Base-by-base conservation (phyloP, 176 grass and related monocot genomes). In the Carex myosuroides region DNA sequence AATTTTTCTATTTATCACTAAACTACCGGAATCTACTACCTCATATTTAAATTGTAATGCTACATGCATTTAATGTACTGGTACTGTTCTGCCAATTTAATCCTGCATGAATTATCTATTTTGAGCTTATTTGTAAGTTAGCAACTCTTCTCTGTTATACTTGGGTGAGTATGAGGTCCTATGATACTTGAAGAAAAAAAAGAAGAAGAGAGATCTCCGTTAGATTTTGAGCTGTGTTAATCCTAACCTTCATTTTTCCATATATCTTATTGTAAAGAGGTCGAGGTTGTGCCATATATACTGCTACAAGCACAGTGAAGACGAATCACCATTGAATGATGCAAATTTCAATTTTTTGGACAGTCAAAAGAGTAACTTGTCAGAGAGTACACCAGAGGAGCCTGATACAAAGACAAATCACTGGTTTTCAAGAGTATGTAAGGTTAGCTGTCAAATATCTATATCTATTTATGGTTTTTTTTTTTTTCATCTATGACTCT, bases 301-400 rank as follows among this genome's bases (percentile, higher is more conserved):
- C 0, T 89, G 90, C 87, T 97, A 94, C 68, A 92, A 87, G 76
- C 83, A 89, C 33, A 86, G 86, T 11, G 87, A 89, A 58, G 92
- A 91, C 68, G 92, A 66, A 30, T 79, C 81, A 48, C 26, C 84
- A 12, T 85, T 67, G 48, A 80, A 85, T 32, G 85, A 88, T 67
- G 71, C 58, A 42, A 42, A 57, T 17, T 83, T 61, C 21, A 81
- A 86, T 17, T 71, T 75, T 68, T 16, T 67, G 17, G 79, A 86
- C 16, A 61, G 54, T 79, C 57, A 84, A 14, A 62, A 82, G 6
- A 67, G 60, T 50, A 46, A 50, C 16, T 29, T 58, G 32, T 30
- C 30, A 30, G 79, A 56, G 18, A 86, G 81, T 24, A 16, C 62
- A 30, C 70, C 73, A 57, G 78, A 61, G 29, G 81, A 85, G 46